Base-by-base conservation (phyloP, 2,329 filamentous ascomycete genomes). In the Hansfordia pulvinata region DNA sequence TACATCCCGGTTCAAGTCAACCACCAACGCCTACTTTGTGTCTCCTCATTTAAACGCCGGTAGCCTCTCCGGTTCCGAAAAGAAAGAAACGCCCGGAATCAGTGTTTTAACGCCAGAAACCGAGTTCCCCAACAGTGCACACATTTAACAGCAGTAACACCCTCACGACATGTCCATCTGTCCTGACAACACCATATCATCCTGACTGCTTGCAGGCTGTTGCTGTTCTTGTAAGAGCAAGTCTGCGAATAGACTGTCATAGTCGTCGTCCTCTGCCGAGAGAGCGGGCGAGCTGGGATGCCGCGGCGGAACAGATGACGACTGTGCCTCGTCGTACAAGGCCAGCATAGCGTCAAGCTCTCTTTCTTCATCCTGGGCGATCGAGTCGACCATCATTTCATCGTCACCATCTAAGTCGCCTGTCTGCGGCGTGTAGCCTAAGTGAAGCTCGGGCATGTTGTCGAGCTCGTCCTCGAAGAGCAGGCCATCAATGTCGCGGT, bases 221-320 rank as follows among this genome's bases (percentile, higher is more conserved):
- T 32, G 37, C 24, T 40, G 31, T 4, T 62, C 54, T 33, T 61
- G 51, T n/a, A 64, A 58, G 26, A 71, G 49, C 19, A 81, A 45
- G 37, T 82, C 72, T 56, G 70, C 67, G 44, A 93, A 76, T 8
- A 76, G 49, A 24, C 60, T 52, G 35, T 76, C 71, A 39, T 74
- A 76, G 22, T 74, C 69, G 10, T 64, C 64, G 23, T 74, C 69
- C 27, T 75, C n/a, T n/a, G n/a, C 69, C 1, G 54, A 61, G 17
- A 58, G 46, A 1, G 46, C 42, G 7, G 49, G 41, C 2, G 56
- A 53, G 6, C 42, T 39, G 10, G 49, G 50, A n/a, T 39, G 43
- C 18, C 36, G 40, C 8, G 36, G 26, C 5, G 35, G 19, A 19
- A 31, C 21, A 20, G 31, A 19, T 11, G 36, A 33, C 20, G 39